These are phyloP conservation scores for Afroboletus lepidellus DNA, from an alignment of 1,284 basidiomycete genomes.

Conservation along the genomic window DNA sequence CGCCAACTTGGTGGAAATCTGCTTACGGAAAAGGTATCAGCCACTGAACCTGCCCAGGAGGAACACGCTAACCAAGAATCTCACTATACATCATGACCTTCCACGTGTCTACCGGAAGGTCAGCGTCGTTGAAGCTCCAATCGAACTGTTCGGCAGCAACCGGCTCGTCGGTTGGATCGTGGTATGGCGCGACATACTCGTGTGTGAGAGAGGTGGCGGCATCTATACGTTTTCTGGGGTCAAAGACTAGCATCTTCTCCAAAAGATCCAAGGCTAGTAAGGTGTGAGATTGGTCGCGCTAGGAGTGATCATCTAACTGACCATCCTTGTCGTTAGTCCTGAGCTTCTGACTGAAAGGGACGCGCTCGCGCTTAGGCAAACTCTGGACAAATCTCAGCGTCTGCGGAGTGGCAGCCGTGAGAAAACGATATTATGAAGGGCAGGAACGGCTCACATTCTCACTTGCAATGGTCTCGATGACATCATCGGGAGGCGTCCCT, in stretches of 20 bases:
- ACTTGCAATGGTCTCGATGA: conserved; percentile 97
- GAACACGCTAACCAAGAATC: conserved; percentile 73
- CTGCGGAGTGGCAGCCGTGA: conserved; percentile 42
- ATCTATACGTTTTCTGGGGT: conserved; percentile 94
- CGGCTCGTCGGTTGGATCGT: conserved; percentile 98
- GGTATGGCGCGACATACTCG: conserved; percentile 96
- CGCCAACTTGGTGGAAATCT: conserved; percentile 79
- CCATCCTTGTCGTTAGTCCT: conserved; percentile 86
- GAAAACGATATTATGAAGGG: conserved; percentile 11
- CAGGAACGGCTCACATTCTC: conserved; percentile 75
- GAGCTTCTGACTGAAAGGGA: conserved; percentile 95
- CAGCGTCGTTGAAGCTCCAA: conserved; percentile 99
- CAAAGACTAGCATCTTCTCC: conserved; percentile 99
- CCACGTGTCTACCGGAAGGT: conserved; percentile 98
- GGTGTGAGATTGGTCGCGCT: conserved; percentile 9
- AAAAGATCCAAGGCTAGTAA: conserved; percentile 85
- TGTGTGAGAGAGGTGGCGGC: conserved; percentile 90
- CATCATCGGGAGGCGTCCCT: conserved; percentile 98
- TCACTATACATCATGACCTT: conserved; percentile 99
- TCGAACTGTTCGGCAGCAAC: conserved; percentile 94
- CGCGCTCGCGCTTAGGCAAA: conserved; percentile 92
- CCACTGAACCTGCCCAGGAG: not conserved
- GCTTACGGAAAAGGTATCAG: conserved; percentile 12
- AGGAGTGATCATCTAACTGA: conserved; percentile 33
- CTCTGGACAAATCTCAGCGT: conserved; percentile 99